Conservation (phyloP, 768 basidiomycete genomes). For the Leccinum variicolor region DNA sequence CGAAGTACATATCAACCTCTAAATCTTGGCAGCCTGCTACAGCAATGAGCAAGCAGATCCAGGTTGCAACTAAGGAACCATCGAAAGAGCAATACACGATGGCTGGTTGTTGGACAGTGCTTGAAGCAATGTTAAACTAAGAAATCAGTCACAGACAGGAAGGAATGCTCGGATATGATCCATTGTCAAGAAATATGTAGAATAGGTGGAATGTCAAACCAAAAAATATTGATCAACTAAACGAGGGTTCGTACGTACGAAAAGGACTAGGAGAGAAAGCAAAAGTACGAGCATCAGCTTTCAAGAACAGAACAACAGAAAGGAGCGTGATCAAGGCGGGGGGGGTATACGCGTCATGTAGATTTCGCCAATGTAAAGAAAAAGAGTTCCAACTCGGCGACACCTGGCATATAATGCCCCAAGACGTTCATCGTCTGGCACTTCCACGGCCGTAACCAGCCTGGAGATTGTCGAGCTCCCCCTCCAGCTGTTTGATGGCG, state of each 20-base stretch:
- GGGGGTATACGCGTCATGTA: constrained; percentile 25
- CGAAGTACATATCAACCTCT: not conserved
- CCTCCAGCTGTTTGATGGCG: constrained; percentile 87
- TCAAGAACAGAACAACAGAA: constrained; percentile 7
- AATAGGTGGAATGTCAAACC: constrained; percentile 12
- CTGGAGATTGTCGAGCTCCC: constrained; percentile 86
- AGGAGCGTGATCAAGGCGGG: constrained; percentile 12
- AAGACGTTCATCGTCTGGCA: constrained; percentile 25
- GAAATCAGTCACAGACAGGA: not conserved
- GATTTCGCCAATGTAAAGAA: constrained; percentile 6
- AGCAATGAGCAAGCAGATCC: not conserved
- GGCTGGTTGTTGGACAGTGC: not conserved
- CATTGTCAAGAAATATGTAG: constrained; percentile 15
- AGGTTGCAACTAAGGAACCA: not conserved
- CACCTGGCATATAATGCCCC: not conserved
- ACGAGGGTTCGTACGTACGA: constrained; percentile 20
- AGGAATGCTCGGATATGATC: constrained; percentile 1
- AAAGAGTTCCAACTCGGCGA: constrained; percentile 4
- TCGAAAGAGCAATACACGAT: not conserved
- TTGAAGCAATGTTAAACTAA: not conserved
- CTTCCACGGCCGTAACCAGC: constrained; percentile 76
- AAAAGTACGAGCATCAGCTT: constrained; percentile 4
- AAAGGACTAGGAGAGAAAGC: constrained; percentile 1
- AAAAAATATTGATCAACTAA: constrained; percentile 16
- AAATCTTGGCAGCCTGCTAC: not conserved